Evolutionary conservation across 2,329 filamentous ascomycete genomes (phyloP), one percentile per base, ranked within the genome.

Genomic region (Ilyonectria destructans): DNA sequence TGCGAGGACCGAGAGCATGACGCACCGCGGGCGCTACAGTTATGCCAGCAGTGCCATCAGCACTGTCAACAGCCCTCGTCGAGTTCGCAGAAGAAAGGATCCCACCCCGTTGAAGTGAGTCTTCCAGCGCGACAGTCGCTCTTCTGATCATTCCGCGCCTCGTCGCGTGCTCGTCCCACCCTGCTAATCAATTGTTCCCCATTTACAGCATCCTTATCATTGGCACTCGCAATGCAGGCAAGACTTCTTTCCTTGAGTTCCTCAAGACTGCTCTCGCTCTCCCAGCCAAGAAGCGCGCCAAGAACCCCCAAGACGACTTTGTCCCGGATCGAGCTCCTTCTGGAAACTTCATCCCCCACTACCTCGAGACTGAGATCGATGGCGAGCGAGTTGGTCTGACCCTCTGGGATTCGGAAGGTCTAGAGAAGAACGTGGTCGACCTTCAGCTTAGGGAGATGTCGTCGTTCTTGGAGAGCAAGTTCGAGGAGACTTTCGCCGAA

Each of bases 101-200:
- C 96, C 96, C 9, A 98, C 96, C 12, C 95, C 96, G 1, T 97
- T 98, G 89, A 99, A 99, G 96, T 98, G 86, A 89, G 95, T 89
- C 29, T 54, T 31, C 12, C 6, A 3, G 12, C 21, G 23, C 15
- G 31, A 52, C 21, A 21, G 1, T 13, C 56, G 52, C 40, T 10
- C 19, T 23, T 48, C 26, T 51, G 13, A 23, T 43, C 48, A 37
- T 37, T 57, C 51, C 19, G n/a, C 46, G 40, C 23, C 33, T 21
- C 48, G 9, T 52, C 54, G 33, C 55, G 19, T 12, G 63, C 56
- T 63, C 26, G 15, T 58, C 26, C n/a, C 51, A 21, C 31, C 12
- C 23, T 54, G 55, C 70, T 73, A 43, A 70, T 65, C 48, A 59
- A 69, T 60, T 33, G 17, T 19, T 58, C 74, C 71, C n/a, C 33